Conservation (phyloP, 805 yeast genomes). For the Wickerhamiella occidentalis region DNA sequence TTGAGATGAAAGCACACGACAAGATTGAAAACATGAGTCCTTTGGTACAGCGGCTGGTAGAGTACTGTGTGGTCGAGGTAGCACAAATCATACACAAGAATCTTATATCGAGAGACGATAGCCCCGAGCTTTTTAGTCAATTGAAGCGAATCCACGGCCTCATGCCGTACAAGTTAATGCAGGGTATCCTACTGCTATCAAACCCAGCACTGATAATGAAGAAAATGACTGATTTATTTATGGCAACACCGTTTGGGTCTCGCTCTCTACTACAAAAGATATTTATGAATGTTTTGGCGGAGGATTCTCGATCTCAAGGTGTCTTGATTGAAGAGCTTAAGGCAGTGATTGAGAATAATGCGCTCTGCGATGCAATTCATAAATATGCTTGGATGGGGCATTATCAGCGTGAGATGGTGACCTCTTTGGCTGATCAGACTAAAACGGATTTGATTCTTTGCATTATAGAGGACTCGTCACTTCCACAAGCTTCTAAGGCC, state of each 20-base stretch:
- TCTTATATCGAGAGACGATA: conserved; percentile 68
- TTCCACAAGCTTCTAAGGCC: not conserved
- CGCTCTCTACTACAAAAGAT: conserved; percentile 60
- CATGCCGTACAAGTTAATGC: conserved; percentile 70
- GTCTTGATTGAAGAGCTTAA: conserved; percentile 40
- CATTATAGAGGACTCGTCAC: conserved; percentile 13
- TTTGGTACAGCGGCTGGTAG: conserved; percentile 54
- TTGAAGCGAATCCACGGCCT: conserved; percentile 57
- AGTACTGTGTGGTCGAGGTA: conserved; percentile 71
- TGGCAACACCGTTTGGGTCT: conserved; percentile 65
- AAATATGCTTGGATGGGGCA: conserved; percentile 19
- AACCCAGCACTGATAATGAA: conserved; percentile 81
- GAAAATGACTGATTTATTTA: conserved; percentile 63
- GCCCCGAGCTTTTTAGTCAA: conserved; percentile 63
- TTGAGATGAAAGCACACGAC: conserved; percentile 48
- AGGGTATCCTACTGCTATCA: conserved; percentile 65
- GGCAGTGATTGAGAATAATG: conserved; percentile 27
- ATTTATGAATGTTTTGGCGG: conserved; percentile 59
- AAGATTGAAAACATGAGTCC: conserved; percentile 51
- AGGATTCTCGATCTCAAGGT: conserved; percentile 56
- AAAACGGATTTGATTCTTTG: conserved; percentile 19
- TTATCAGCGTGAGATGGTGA: conserved; percentile 23
- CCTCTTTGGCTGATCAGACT: conserved; percentile 21
- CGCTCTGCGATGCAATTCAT: conserved; percentile 19
- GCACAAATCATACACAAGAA: conserved; percentile 75